Conservation (phyloP, 2,329 filamentous ascomycete species). For the Cladosporium oxysporum region DNA sequence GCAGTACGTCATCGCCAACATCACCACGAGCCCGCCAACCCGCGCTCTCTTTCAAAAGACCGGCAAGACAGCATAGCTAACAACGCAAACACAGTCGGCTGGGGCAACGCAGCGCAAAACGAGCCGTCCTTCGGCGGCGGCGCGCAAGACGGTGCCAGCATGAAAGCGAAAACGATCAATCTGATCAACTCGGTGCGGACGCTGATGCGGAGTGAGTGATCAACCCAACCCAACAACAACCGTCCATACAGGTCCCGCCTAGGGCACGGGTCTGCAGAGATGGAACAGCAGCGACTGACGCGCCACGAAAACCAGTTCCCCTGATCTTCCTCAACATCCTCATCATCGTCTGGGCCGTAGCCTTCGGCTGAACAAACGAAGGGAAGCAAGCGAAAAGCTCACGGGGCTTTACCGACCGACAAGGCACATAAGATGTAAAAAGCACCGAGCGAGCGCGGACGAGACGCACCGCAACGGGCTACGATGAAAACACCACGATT, state of each 20-base stretch:
- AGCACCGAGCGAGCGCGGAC: background rate
- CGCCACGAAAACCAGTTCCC: constrained; percentile 61
- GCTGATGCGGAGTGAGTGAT: constrained; percentile 80
- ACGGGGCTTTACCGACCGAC: background rate
- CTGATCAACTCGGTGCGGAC: constrained; percentile 88
- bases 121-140: constrained; percentile 82
- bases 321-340: constrained; percentile 80
- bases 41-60: background rate
- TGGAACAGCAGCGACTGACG: background rate
- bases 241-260: no score
- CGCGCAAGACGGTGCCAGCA: constrained; percentile 68
- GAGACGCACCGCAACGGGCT: background rate
- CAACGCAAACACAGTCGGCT: constrained; percentile 65
- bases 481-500: background rate
- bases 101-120: constrained; percentile 57
- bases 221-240: background rate
- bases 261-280: background rate
- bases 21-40: background rate
- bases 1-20: constrained; percentile 57
- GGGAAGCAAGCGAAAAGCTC: background rate
- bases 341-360: constrained; percentile 66
- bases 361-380: constrained; percentile 33
- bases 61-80: constrained; percentile 2
- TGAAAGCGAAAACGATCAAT: constrained; percentile 85
- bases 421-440: background rate